Evolutionary conservation across 2,329 filamentous ascomycete species (phyloP), one percentile per base, ranked within the genome.

Genomic region (Diaporthe sp.): DNA sequence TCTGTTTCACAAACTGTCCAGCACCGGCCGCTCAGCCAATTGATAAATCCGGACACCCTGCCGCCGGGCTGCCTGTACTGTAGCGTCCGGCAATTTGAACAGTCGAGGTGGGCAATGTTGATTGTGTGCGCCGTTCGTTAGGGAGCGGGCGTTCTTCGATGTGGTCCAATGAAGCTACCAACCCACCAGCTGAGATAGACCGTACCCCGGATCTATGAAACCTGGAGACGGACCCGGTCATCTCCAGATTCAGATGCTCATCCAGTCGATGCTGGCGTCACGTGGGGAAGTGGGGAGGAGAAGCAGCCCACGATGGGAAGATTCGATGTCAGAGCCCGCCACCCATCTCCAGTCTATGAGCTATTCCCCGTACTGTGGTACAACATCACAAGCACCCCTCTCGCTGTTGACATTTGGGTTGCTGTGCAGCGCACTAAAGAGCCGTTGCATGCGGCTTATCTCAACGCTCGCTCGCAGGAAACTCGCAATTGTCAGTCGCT

Each of bases 201-300:
- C 22, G 27, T 59, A 47, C 39, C 69, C 53, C 35, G 25, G 69
- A 58, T 35, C 69, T 58, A 25, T 53, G 58, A 37, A 59, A 70
- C 51, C 71, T 74, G 69, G 73, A 47, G 73, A 44, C 37, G 17
- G 53, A 15, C 25, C 53, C 73, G 35, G 53, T 22, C 37, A 68
- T 72, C 59, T 56, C 69, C 69, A 59, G 37, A n/a, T 39, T 19
- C 30, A 63, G 17, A 35, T 27, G 44, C 61, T 47, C 39, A 13
- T 56, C 58, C 44, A 51, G 50, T 3, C 37, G 19, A 35, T 65
- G 42, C 9, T 32, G 44, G 4, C 63, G n/a, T 32, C 30, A 32
- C 58, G 51, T 59, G 68, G 68, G 72, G 68, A 71, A 73, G 73
- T 72, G 70, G 61, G 68, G 55, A 63, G 30, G 17, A 53, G 32